These are phyloP conservation scores for Lentinula edodes DNA, from an alignment of 768 basidiomycete species.

Conservation along the genomic window DNA sequence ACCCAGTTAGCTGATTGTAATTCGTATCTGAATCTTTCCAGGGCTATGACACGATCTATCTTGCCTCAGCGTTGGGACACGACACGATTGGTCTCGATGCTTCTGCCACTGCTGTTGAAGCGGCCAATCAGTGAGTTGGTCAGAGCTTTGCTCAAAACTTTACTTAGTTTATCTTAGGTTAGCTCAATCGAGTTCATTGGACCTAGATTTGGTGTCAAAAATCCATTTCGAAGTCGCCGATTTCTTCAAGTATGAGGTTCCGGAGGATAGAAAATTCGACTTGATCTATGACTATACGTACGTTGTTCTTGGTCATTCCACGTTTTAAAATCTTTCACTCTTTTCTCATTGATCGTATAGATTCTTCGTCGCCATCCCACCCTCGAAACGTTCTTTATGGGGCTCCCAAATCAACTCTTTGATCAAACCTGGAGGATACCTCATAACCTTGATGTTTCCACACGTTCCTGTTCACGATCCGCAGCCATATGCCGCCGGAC, in stretches of 20 bases:
- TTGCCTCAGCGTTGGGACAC: slow-evolving; percentile 44
- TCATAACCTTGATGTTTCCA: slow-evolving; percentile 58
- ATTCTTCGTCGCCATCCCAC: slow-evolving; percentile 72
- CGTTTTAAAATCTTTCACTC: not conserved
- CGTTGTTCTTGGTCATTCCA: slow-evolving; percentile 7
- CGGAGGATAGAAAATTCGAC: slow-evolving; percentile 39
- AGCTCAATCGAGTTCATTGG: not conserved
- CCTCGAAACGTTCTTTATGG: slow-evolving; percentile 47
- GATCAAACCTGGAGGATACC: slow-evolving; percentile 55
- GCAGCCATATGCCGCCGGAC: slow-evolving; percentile 38
- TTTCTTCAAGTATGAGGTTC: slow-evolving; percentile 46
- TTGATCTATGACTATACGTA: slow-evolving; percentile 66
- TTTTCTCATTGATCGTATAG: slow-evolving; percentile 21
- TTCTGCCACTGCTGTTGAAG: slow-evolving; percentile 45
- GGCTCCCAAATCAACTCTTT: slow-evolving; percentile 50
- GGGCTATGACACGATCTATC: slow-evolving; percentile 58
- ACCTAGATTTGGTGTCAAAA: slow-evolving; percentile 21
- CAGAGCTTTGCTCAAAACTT: not conserved
- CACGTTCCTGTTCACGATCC: slow-evolving; percentile 31
- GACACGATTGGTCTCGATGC: slow-evolving; percentile 52
- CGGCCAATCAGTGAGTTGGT: slow-evolving; percentile 35
- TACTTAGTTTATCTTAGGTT: not conserved
- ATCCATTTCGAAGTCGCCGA: slow-evolving; percentile 37
- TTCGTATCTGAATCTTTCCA: slow-evolving; percentile 14
- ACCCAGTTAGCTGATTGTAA: slow-evolving; percentile 12